A percentile compares a stretch with the other conserved stretches of the same genome.
Evolutionary conservation across 768 basidiomycete genomes (phyloP).

Genomic region (Vararia minispora): DNA sequence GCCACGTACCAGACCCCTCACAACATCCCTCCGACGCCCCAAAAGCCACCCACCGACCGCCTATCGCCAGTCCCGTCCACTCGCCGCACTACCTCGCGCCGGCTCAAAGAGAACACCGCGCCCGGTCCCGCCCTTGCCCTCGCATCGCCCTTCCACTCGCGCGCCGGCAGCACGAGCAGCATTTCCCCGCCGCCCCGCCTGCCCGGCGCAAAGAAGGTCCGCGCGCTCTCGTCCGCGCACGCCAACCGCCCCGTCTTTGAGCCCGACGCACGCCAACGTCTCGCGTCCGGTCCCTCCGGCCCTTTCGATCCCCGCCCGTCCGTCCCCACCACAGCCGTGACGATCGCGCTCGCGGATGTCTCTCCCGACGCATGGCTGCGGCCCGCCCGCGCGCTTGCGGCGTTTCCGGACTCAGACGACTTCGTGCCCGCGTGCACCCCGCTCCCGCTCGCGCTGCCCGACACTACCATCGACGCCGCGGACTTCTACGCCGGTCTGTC

Average conservation of each 20-base stretch:
- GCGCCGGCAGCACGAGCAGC: no score
- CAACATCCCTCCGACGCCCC: slow-evolving; percentile 12
- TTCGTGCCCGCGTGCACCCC: slow-evolving; percentile 12
- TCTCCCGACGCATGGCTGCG: slow-evolving; percentile 19
- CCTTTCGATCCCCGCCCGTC: no score
- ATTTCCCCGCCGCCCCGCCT: no score
- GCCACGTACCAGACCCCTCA: slow-evolving; percentile 13
- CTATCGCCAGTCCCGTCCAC: slow-evolving; percentile 33
- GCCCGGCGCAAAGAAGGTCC: no score
- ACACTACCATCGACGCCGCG: slow-evolving; percentile 8
- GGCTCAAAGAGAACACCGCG: slow-evolving; percentile 34
- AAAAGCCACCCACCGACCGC: slow-evolving; percentile 20
- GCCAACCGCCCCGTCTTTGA: no score
- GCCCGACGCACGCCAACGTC: no score
- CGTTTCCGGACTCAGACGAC: slow-evolving; percentile 12
- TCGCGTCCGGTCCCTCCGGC: no score
- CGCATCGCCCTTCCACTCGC: slow-evolving; percentile 35
- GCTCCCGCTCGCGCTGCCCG: slow-evolving; percentile 6
- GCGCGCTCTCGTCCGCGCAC: no score
- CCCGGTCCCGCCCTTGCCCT: slow-evolving; percentile 19
- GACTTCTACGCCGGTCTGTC: slow-evolving; percentile 13
- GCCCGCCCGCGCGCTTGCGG: slow-evolving; percentile 18
- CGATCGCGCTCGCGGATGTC: slow-evolving; percentile 10
- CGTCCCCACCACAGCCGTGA: no score
- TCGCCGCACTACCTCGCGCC: slow-evolving; percentile 28